These are phyloP conservation scores for Escovopsis sp. DNA, from an alignment of 2,329 filamentous ascomycete genomes.

Conservation along the genomic window DNA sequence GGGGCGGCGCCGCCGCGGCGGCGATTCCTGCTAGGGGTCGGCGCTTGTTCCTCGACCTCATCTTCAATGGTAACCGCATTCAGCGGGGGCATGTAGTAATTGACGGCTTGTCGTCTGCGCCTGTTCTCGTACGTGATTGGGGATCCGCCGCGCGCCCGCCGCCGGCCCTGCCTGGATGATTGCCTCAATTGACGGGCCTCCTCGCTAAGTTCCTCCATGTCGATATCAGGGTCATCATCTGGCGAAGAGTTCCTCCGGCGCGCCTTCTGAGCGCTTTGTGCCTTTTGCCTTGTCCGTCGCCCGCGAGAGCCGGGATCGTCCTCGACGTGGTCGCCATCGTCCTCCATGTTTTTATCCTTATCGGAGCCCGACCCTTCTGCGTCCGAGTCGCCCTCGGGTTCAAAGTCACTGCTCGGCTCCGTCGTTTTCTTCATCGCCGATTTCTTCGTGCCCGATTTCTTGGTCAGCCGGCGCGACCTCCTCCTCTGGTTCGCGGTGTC, in stretches of 20 bases:
- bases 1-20: conserved; percentile 45
- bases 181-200: conserved; percentile 48
- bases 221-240: conserved; percentile 43
- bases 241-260: conserved; percentile 36
- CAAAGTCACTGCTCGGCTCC: conserved; percentile 47
- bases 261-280: conserved; percentile 31
- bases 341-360: conserved; percentile 17
- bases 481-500: conserved; percentile 14
- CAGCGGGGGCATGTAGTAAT: conserved; percentile 76
- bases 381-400: conserved; percentile 44
- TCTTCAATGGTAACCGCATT: conserved; percentile 49
- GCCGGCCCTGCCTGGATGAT: conserved; percentile 36
- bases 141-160: conserved; percentile 34
- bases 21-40: conserved; percentile 54
- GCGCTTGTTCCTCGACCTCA: conserved; percentile 50
- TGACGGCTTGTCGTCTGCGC: conserved; percentile 44
- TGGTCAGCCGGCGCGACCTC: conserved; percentile 31
- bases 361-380: conserved; percentile 34
- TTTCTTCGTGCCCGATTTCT: conserved; percentile 30
- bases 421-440: conserved; percentile 28
- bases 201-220: conserved; percentile 50
- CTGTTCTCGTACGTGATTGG: conserved; percentile 46
- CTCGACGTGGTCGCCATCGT: conserved; percentile 30
- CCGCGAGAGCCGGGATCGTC: conserved; percentile 38
- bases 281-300: conserved; percentile 24